Conservation (phyloP, 2,329 filamentous ascomycete genomes). For the Exophiala dermatitidis region DNA sequence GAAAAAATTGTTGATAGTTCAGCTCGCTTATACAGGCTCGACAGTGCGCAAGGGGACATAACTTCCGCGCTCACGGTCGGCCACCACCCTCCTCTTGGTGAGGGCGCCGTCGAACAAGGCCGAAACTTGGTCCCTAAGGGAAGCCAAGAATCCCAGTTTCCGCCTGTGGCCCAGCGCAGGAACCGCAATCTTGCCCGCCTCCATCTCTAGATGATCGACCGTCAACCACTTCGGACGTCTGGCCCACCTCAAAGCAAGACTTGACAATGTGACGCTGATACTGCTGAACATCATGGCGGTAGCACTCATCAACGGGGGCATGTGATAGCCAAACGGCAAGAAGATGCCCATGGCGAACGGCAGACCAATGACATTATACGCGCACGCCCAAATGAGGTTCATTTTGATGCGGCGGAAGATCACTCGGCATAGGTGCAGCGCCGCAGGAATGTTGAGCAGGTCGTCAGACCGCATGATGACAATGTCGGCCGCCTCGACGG, state of each 20-base stretch:
- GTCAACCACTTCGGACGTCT: conserved; percentile 80
- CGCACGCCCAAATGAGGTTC: conserved; percentile 85
- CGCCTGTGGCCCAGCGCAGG: conserved; percentile 16
- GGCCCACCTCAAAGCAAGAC: conserved; percentile 81
- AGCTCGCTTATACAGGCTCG: conserved; percentile 27
- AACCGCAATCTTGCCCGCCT: conserved; percentile 33
- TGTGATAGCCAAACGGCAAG: conserved; percentile 74
- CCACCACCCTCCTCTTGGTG: conserved; percentile 31
- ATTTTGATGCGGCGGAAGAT: conserved; percentile 93
- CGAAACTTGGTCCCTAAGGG: conserved; percentile 22
- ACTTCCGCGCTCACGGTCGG: conserved; percentile 25
- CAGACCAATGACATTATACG: conserved; percentile 85
- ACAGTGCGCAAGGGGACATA: conserved; percentile 43
- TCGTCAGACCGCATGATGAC: conserved; percentile 92
- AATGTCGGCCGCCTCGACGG: conserved; percentile 93
- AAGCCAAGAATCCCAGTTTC: conserved; percentile 23
- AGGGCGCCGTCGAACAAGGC: conserved; percentile 30
- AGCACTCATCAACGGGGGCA: conserved; percentile 85
- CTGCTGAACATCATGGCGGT: conserved; percentile 88
- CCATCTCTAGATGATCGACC: conserved; percentile 56
- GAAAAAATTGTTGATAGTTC: background rate
- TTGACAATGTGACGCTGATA: conserved; percentile 81
- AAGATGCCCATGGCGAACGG: conserved; percentile 97
- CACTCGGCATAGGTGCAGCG: conserved; percentile 68
- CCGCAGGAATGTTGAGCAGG: conserved; percentile 84